Base-by-base conservation (phyloP, 2,329 filamentous ascomycete species). In the Colletotrichum abscissum region DNA sequence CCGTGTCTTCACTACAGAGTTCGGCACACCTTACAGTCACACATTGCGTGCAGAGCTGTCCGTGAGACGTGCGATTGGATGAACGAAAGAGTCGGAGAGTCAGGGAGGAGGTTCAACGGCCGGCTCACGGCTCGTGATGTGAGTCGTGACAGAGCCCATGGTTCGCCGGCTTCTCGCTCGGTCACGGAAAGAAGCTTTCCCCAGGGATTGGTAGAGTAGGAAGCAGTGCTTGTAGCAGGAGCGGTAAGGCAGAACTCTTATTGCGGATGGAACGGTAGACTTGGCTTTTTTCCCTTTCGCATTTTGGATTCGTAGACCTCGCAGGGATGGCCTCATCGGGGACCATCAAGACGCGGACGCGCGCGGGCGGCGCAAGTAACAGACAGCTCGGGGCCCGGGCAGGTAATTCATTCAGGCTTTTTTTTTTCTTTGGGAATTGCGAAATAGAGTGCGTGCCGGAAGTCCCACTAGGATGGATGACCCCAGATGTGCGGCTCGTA, bases 211-310 rank as follows among this genome's bases (percentile, higher is more conserved):
- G 2, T 58, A 6, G 38, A 42, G 38, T 42, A 16, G 38, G 38
- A 42, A 42, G 38, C 5, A 42, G 38, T 38, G 69, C 42, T 19
- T 67, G 69, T 72, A 52, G 63, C 33, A 58, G 42, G 28, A 69
- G 38, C 60, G 54, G 67, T 58, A 59, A 65, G 28, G 67, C 38
- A 65, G 67, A 59, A 63, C 42, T 26, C 14, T 46, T 19, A 8
- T 28, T 12, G 28, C 16, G 11, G n/a, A n/a, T 11, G 28, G 33
- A 66, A 55, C 16, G 16, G 28, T 24, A 19, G 26, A 24, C 59
- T 63, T 49, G 59, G 26, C 38, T 49, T 16, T 16, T 63, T 6
- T 4, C 33, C 4, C 33, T 35, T 12, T 6, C 38, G 7, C 12
- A 42, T 19, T 24, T 60, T 14, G 24, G 7, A 8, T 42, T 42